A percentile compares a stretch with the other conserved stretches of the same genome.
These are phyloP conservation scores for Cyclocybe aegerita DNA, from an alignment of 768 basidiomycete genomes.

Conservation along the genomic window DNA sequence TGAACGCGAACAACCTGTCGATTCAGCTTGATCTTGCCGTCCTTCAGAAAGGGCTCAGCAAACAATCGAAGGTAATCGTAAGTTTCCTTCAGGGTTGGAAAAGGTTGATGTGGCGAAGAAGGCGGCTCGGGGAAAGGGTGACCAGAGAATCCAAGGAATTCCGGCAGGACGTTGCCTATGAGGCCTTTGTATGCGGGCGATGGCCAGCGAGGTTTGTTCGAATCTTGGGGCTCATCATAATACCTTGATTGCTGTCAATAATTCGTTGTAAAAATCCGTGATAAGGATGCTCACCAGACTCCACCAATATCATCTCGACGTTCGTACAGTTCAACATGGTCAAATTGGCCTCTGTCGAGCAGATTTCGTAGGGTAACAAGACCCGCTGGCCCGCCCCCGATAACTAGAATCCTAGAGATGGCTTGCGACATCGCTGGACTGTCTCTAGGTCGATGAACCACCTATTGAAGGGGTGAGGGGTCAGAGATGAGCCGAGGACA, in stretches of 20 bases:
- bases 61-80: constrained; percentile 35
- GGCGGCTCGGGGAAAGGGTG: constrained; percentile 33
- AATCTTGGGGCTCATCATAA: constrained; percentile 21
- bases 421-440: no score
- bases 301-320: constrained; percentile 49
- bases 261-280: neutral
- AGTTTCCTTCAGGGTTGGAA: constrained; percentile 39
- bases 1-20: constrained; percentile 39
- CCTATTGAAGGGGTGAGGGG: no score
- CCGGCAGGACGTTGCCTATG: constrained; percentile 51
- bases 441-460: no score
- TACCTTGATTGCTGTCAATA: constrained; percentile 24
- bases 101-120: constrained; percentile 31
- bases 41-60: constrained; percentile 27
- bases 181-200: constrained; percentile 48
- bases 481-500: no score
- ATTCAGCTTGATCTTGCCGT: constrained; percentile 37
- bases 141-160: constrained; percentile 38
- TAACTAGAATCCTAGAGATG: constrained; percentile 30
- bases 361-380: constrained; percentile 51
- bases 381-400: constrained; percentile 49
- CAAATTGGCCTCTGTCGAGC: constrained; percentile 37
- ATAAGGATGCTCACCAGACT: constrained; percentile 37
- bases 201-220: constrained; percentile 36
- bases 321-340: constrained; percentile 45